Percentiles rank a stretch among this genome's conserved stretches.
Evolutionary conservation across 2,329 filamentous ascomycete genomes (phyloP).

Genomic region (Fusarium pininemorale): DNA sequence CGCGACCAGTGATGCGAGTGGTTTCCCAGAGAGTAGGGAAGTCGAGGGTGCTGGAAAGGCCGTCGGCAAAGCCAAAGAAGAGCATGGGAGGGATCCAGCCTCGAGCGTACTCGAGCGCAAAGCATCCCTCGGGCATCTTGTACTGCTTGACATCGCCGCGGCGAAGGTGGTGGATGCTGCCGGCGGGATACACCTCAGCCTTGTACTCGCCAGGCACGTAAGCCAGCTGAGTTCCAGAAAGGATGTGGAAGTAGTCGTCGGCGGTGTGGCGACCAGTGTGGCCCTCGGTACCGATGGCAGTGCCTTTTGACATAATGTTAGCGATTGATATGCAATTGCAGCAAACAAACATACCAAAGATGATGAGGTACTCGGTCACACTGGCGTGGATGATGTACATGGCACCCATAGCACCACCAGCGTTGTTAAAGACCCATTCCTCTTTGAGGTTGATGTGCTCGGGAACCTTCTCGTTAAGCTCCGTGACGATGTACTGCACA

Average conservation of each 20-base stretch:
- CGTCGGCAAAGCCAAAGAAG: conserved; percentile 87
- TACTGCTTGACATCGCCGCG: conserved; percentile 84
- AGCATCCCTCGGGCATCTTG: conserved; percentile 79
- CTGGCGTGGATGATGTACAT: conserved; percentile 92
- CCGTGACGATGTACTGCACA: conserved; percentile 74
- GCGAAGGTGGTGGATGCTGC: conserved; percentile 75
- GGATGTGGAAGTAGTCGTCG: conserved; percentile 95
- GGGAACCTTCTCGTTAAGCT: conserved; percentile 65
- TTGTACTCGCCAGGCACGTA: conserved; percentile 75
- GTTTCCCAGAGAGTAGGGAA: conserved; percentile 86
- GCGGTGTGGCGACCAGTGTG: conserved; percentile 90
- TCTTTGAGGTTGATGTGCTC: conserved; percentile 73
- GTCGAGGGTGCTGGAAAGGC: conserved; percentile 81
- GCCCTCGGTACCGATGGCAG: conserved; percentile 84
- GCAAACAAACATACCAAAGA: conserved; percentile 68
- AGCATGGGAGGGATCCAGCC: conserved; percentile 96
- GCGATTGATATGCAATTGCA: neutral
- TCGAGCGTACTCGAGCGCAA: conserved; percentile 83
- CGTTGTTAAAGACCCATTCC: conserved; percentile 94
- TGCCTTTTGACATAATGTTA: conserved; percentile 53
- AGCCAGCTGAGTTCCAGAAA: conserved; percentile 79
- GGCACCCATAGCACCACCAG: conserved; percentile 88
- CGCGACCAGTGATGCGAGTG: conserved; percentile 74
- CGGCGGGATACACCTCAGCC: conserved; percentile 74
- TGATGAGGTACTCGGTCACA: conserved; percentile 91